These are phyloP conservation scores for Colletotrichum somersetense DNA, from an alignment of 2,329 filamentous ascomycete genomes.

Conservation along the genomic window DNA sequence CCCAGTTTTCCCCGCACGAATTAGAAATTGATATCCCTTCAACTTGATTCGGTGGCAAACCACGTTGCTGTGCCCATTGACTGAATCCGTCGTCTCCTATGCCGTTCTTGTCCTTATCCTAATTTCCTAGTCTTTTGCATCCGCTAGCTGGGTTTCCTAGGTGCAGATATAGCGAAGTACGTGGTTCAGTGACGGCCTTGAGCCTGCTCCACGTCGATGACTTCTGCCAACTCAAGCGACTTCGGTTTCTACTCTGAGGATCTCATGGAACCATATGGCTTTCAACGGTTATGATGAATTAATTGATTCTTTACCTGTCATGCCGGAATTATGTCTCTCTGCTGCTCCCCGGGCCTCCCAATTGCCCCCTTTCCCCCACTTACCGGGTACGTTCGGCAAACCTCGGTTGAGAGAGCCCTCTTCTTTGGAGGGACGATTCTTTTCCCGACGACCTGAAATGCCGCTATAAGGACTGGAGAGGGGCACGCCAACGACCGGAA, in stretches of 20 bases:
- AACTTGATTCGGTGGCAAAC: constrained; percentile 16
- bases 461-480: background rate
- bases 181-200: background rate
- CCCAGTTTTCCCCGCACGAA: constrained; percentile 22
- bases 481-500: background rate
- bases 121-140: background rate
- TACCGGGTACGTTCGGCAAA: constrained; percentile 15
- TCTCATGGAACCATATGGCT: too few species aligned
- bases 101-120: background rate
- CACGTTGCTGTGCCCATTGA: constrained; percentile 2
- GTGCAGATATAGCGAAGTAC: background rate
- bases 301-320: background rate
- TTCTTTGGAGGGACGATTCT: constrained; percentile 6
- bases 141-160: background rate
- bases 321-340: background rate
- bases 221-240: background rate
- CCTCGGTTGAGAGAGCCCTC: background rate
- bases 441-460: constrained; percentile 24
- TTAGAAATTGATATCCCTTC: constrained; percentile 24
- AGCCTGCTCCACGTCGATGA: too few species aligned
- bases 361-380: background rate
- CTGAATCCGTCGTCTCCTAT: background rate
- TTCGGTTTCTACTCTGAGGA: too few species aligned
- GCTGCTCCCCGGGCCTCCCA: background rate
- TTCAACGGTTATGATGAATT: background rate